Percentiles rank a stretch among this genome's conserved stretches.
These are phyloP conservation scores for Rhodosporidiobolus sp. DNA, from an alignment of 768 basidiomycete species.

Conservation along the genomic window DNA sequence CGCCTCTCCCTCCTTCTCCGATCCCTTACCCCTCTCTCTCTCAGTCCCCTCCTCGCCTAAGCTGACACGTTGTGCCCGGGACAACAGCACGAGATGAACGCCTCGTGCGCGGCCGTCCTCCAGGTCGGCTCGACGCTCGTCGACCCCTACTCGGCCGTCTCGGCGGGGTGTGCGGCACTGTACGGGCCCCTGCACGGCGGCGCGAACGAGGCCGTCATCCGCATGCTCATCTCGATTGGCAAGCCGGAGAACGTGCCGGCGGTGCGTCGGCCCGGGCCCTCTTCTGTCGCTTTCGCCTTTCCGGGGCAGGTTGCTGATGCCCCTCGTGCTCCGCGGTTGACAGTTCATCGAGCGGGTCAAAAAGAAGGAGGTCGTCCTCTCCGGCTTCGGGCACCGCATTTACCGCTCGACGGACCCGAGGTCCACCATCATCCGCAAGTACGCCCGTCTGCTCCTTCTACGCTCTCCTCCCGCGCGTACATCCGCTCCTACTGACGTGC, in stretches of 20 bases:
- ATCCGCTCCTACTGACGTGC: not conserved
- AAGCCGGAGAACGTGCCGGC: slow-evolving; percentile 55
- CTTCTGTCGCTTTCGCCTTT: not conserved
- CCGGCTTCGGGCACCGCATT: slow-evolving; percentile 84
- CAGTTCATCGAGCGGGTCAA: slow-evolving; percentile 83
- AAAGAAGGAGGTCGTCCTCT: slow-evolving; percentile 78
- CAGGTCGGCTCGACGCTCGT: slow-evolving; percentile 86
- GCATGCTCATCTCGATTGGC: slow-evolving; percentile 86
- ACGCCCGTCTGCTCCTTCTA: slow-evolving; percentile 76
- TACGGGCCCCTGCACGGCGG: slow-evolving; percentile 63
- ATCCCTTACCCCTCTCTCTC: slow-evolving; percentile 62
- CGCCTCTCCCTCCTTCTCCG: not conserved
- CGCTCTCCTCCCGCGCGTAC: not conserved
- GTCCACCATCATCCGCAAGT: slow-evolving; percentile 84
- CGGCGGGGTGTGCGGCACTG: slow-evolving; percentile 80
- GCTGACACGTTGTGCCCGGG: too few species aligned
- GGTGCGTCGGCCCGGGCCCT: not conserved
- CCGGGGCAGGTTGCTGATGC: too few species aligned
- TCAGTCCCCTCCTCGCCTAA: too few species aligned
- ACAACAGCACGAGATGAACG: slow-evolving; percentile 74
- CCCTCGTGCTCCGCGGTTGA: too few species aligned
- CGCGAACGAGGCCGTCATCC: slow-evolving; percentile 85
- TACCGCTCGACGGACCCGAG: slow-evolving; percentile 84
- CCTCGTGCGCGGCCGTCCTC: slow-evolving; percentile 68
- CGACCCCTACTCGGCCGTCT: slow-evolving; percentile 82